A percentile compares a stretch with the other conserved stretches of the same genome.
Evolutionary conservation across 257 asterid genomes (phyloP).

Genomic region (Cinchona pubescens): DNA sequence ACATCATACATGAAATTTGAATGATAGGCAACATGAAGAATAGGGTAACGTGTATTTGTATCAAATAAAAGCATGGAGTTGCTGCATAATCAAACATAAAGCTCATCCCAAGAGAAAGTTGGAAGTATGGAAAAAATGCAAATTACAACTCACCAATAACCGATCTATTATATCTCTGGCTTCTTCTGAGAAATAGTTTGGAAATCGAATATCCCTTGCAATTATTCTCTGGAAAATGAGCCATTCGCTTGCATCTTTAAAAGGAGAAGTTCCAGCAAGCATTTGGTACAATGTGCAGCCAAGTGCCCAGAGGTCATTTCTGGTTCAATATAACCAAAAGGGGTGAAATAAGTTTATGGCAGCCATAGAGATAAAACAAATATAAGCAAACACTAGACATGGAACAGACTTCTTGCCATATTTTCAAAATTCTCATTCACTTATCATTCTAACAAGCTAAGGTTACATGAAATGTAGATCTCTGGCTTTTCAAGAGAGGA

Average conservation of each 20-base stretch:
- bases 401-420: background rate
- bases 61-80: background rate
- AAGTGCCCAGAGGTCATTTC: constrained; percentile 99
- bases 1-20: background rate
- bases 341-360: constrained; percentile 8
- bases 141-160: constrained; percentile 61
- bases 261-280: constrained; percentile 98
- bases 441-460: background rate
- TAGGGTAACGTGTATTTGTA: background rate
- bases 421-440: background rate
- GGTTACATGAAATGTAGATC: background rate
- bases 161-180: constrained; percentile 88
- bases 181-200: constrained; percentile 72
- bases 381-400: constrained; percentile 6
- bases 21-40: background rate
- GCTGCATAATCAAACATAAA: no score
- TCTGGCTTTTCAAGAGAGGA: constrained; percentile 12
- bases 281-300: constrained; percentile 98
- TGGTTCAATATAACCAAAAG: constrained; percentile 31
- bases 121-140: background rate
- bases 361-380: constrained; percentile 10
- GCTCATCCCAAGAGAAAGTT: background rate
- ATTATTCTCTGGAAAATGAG: constrained; percentile 91
- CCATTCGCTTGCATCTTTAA: constrained; percentile 98
- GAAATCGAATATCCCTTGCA: constrained; percentile 93